Conservation (phyloP, 73 alveolate genomes). For the Symbiodinium pilosum region DNA sequence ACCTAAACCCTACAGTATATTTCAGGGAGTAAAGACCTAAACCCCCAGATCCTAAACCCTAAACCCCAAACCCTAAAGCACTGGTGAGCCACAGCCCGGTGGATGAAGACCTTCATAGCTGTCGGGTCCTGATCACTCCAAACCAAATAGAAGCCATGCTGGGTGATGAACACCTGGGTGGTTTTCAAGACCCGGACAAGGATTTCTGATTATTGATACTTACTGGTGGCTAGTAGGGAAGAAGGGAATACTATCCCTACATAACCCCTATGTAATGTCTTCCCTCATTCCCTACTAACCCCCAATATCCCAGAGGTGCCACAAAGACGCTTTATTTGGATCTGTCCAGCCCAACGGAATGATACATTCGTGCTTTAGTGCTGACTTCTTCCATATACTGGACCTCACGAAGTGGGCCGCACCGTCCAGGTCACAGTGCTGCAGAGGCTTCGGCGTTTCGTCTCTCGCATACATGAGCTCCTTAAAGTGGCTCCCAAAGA, state of each 20-base stretch:
- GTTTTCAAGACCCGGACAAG: too few relatives aligned
- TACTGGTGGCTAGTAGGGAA: too few relatives aligned
- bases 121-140: conserved; percentile 65
- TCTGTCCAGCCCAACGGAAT: conserved; percentile 83
- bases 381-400: conserved; percentile 56
- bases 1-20: too few relatives aligned
- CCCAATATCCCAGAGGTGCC: too few relatives aligned
- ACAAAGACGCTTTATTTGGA: conserved; percentile 63
- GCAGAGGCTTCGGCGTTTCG: conserved; percentile 48
- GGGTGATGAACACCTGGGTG: conserved; percentile 44
- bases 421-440: conserved; percentile 66
- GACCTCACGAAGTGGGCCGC: conserved; percentile 68
- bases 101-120: conserved; percentile 52
- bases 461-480: conserved; percentile 25
- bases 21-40: too few relatives aligned
- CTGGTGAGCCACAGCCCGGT: conserved; percentile 40
- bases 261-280: too few relatives aligned
- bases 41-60: too few relatives aligned
- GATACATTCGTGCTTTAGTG: conserved; percentile 8
- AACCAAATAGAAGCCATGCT: conserved; percentile 44
- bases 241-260: too few relatives aligned
- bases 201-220: too few relatives aligned
- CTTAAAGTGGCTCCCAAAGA: conserved; percentile 41
- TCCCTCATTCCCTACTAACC: too few relatives aligned
- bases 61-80: neutral